Evolutionary conservation across 164 flowering plant genomes (phyloP), one percentile per base, ranked within the genome.

Genomic region (Kalanchoe fedtschenkoi): DNA sequence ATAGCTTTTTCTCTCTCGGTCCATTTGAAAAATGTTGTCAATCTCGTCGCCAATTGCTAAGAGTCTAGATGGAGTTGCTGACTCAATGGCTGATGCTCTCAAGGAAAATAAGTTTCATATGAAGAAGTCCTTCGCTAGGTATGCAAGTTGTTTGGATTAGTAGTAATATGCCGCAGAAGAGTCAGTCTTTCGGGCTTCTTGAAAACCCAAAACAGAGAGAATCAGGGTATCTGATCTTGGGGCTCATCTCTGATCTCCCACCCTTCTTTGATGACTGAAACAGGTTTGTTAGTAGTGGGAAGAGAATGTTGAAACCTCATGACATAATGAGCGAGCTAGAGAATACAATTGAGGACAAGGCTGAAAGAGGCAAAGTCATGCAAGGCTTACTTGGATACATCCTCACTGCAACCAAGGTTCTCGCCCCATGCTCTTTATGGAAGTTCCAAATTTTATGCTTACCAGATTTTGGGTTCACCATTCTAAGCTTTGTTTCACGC

Each of bases 321-420:
- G 71, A 85, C 56, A 63, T 95, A 56, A 83, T 83, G 96, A 79
- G 65, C 0, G 96, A 84, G 62, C 55, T 89, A 70, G 89, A 85
- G 74, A 74, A 72, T 68, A 66, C 78, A 7, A 79, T 95, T 5
- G 86, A 83, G n/a, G 97, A 95, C 69, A 62, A 73, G 61, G 17
- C 34, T 4, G 92, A 95, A 64, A 77, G 88, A 68, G 67, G 64
- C 22, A 76, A 75, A 60, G 77, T 95, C 58, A 22, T 84, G 70
- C 89, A 89, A 38, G 91, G 91, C 38, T 46, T 83, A 39, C 81
- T 88, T 58, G 97, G 99, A 58, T 82, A 80, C 78, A 83, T 93
- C 58, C 70, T 93, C 28, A 68, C 69, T 71, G 73, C 83, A 32
- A 91, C 99, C 46, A 82, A 85, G 91, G 98, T 84, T 34, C 34